Evolutionary conservation across 192 early-diverging fungal genomes (phyloP).

Genomic region (Podila verticillata): DNA sequence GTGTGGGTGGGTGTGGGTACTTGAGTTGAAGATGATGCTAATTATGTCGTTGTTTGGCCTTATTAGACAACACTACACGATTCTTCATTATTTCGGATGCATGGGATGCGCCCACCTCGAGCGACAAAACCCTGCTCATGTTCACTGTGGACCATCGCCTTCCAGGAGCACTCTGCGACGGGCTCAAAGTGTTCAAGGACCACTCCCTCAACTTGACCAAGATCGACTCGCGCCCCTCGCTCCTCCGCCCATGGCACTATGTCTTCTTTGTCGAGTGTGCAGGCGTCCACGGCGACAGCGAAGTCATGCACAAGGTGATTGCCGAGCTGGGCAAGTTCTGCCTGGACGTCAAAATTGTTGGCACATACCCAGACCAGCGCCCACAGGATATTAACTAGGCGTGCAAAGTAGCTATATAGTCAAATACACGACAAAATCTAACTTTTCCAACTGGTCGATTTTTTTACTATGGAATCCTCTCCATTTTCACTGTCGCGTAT

Average conservation of each 20-base stretch:
- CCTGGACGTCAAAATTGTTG: constrained; percentile 79
- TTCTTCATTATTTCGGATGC: constrained; percentile 89
- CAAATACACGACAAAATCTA: too few relatives aligned
- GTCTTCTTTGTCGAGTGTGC: constrained; percentile 93
- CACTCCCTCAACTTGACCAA: constrained; percentile 86
- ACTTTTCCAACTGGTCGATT: too few relatives aligned
- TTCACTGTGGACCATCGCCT: constrained; percentile 94
- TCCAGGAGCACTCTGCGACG: constrained; percentile 88
- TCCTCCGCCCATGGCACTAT: constrained; percentile 88
- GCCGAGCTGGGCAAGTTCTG: constrained; percentile 76
- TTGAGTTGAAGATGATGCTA: too few relatives aligned
- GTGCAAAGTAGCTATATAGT: background rate
- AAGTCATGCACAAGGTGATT: constrained; percentile 71
- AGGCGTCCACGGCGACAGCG: constrained; percentile 78
- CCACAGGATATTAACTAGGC: constrained; percentile 34
- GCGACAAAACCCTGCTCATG: constrained; percentile 82
- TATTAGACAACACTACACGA: constrained; percentile 86
- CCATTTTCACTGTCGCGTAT: too few relatives aligned
- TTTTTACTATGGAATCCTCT: too few relatives aligned
- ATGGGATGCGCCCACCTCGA: constrained; percentile 69
- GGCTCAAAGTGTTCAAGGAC: constrained; percentile 84
- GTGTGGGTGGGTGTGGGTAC: too few relatives aligned
- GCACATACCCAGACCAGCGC: constrained; percentile 80
- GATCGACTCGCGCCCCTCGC: constrained; percentile 90
- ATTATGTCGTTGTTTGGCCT: background rate